Percentiles rank a stretch among this genome's conserved stretches.
These are phyloP conservation scores for Epithele typhae DNA, from an alignment of 768 basidiomycete genomes.

Conservation along the genomic window DNA sequence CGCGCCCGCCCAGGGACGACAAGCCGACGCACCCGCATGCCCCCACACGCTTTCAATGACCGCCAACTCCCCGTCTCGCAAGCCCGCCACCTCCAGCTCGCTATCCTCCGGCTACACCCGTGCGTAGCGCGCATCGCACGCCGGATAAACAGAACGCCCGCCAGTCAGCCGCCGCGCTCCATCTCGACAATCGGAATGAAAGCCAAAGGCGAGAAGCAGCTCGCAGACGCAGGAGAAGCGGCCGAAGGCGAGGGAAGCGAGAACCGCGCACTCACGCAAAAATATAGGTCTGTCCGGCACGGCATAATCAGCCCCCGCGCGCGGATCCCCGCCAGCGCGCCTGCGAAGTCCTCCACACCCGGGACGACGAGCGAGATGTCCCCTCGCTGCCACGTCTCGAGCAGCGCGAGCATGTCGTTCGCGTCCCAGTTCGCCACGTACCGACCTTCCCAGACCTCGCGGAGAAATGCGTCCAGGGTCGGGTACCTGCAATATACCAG, in stretches of 20 bases:
- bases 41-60: constrained; percentile 53
- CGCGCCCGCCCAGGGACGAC: too few relatives aligned
- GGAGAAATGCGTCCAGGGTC: constrained; percentile 42
- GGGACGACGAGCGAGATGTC: constrained; percentile 41
- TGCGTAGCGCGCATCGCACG: neutral
- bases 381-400: constrained; percentile 47
- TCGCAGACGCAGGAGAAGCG: neutral
- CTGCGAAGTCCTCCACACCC: constrained; percentile 38
- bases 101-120: constrained; percentile 44
- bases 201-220: neutral
- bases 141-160: neutral
- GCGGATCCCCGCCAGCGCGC: constrained; percentile 38
- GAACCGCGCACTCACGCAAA: constrained; percentile 27
- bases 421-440: constrained; percentile 45
- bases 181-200: neutral
- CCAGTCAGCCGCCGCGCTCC: too few relatives aligned
- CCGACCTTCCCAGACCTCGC: constrained; percentile 46
- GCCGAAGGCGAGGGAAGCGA: neutral
- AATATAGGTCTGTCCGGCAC: constrained; percentile 54
- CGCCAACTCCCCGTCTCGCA: constrained; percentile 36
- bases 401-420: constrained; percentile 47
- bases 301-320: constrained; percentile 52
- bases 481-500: constrained; percentile 31
- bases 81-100: constrained; percentile 38
- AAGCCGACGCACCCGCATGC: constrained; percentile 37